These are phyloP conservation scores for Chlorella variabilis DNA, from an alignment of 163 green algal genomes.

Conservation along the genomic window DNA sequence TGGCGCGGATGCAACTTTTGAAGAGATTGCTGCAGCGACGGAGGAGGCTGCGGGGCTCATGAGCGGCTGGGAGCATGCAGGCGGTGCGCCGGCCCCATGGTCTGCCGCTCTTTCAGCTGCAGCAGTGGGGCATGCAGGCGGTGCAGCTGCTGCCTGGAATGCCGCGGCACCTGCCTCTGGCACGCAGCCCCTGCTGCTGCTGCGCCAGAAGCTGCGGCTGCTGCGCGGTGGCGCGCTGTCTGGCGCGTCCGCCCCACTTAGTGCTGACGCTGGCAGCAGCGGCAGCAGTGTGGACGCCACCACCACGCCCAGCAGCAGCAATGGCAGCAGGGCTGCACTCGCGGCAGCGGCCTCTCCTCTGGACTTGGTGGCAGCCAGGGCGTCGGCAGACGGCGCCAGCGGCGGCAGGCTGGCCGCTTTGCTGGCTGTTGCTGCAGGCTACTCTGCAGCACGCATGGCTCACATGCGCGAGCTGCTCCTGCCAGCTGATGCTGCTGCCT, in stretches of 20 bases:
- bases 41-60: neutral
- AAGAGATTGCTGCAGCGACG: neutral
- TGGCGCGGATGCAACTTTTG: neutral
- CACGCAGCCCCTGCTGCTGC: neutral
- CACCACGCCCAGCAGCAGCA: neutral
- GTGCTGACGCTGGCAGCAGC: neutral
- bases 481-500: neutral
- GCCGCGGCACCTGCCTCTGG: neutral
- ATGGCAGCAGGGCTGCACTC: neutral
- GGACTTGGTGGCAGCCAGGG: neutral
- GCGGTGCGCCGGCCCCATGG: neutral
- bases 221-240: neutral
- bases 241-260: neutral
- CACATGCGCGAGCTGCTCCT: slow-evolving; percentile 26
- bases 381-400: neutral
- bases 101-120: neutral
- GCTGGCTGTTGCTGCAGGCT: slow-evolving; percentile 6
- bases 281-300: neutral
- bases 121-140: neutral
- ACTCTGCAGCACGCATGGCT: slow-evolving; percentile 10
- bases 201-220: slow-evolving; percentile 9
- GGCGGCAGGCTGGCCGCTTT: neutral
- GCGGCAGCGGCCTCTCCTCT: neutral
- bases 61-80: slow-evolving; percentile 7
- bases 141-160: neutral